Conservation (phyloP, 2,329 filamentous ascomycete species). For the Chrysoporthe austroafricana region DNA sequence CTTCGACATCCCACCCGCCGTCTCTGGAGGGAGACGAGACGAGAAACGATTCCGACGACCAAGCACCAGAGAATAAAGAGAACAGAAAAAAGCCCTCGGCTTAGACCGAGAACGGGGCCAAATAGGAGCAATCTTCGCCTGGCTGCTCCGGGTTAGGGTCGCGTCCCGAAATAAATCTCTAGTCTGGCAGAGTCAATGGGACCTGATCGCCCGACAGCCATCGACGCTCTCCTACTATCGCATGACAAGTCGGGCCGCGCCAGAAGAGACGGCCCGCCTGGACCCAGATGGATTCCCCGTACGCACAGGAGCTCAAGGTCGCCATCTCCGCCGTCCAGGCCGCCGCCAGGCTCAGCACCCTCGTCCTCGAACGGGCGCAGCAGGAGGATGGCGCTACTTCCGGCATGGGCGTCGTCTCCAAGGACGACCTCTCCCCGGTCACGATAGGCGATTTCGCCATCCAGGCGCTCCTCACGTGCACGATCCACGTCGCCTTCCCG, state of each 20-base stretch:
- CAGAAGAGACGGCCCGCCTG: not conserved
- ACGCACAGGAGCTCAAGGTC: constrained; percentile 46
- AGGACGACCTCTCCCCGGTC: constrained; percentile 60
- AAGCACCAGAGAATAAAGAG: not conserved
- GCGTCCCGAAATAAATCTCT: too few relatives aligned
- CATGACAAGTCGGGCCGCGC: too few relatives aligned
- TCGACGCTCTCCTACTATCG: too few relatives aligned
- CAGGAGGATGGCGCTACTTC: constrained; percentile 40
- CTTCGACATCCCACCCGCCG: too few relatives aligned
- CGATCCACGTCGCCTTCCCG: constrained; percentile 55
- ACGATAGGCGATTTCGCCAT: constrained; percentile 64
- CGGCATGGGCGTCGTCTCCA: constrained; percentile 52
- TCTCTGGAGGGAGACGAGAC: not conserved
- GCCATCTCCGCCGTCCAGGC: constrained; percentile 48
- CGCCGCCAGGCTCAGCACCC: constrained; percentile 50
- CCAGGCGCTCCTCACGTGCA: constrained; percentile 57
- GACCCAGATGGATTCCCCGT: constrained; percentile 46
- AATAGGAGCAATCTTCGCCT: too few relatives aligned
- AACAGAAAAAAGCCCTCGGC: not conserved
- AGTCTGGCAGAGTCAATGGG: too few relatives aligned
- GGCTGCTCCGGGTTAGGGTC: too few relatives aligned
- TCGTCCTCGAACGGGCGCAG: constrained; percentile 21
- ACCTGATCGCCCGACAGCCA: not conserved
- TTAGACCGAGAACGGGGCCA: too few relatives aligned
- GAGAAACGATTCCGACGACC: not conserved